These are phyloP conservation scores for Trichoderma brevicompactum DNA, from an alignment of 2,329 filamentous ascomycete species.

Conservation along the genomic window DNA sequence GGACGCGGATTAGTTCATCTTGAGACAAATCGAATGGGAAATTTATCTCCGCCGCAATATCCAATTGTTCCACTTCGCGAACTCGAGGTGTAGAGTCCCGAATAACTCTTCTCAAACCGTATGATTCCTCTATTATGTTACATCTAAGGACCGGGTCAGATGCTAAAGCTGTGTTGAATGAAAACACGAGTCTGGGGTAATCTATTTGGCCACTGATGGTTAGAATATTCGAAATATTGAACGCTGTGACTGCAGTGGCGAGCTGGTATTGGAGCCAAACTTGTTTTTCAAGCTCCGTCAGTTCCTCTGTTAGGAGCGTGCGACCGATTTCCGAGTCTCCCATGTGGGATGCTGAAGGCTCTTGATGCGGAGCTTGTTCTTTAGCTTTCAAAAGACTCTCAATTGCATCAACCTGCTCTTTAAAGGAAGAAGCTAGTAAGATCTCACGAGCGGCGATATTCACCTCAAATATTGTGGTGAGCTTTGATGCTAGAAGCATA, in stretches of 20 bases:
- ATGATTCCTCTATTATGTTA: neutral
- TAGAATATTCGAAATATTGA: slow-evolving; percentile 24
- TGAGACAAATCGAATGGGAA: neutral
- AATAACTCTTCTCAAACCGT: neutral
- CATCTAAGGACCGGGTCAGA: neutral
- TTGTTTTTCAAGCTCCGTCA: slow-evolving; percentile 23
- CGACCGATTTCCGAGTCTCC: too few species aligned
- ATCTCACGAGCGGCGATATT: neutral
- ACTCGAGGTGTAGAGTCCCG: neutral
- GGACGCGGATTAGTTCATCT: slow-evolving; percentile 1
- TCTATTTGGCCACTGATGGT: neutral
- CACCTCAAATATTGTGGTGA: neutral
- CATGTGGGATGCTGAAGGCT: neutral
- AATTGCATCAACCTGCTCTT: neutral
- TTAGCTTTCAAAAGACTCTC: neutral
- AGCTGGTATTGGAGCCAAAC: slow-evolving; percentile 28
- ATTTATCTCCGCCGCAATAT: neutral
- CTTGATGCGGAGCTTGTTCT: neutral
- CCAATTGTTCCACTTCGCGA: neutral
- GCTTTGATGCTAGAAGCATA: neutral
- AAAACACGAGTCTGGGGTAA: neutral
- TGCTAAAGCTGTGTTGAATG: neutral
- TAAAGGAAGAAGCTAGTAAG: neutral
- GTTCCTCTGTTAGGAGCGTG: neutral
- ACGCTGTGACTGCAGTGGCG: slow-evolving; percentile 15